Conservation (phyloP, 1,139 yeast species). For the Candida sanyaensis region DNA sequence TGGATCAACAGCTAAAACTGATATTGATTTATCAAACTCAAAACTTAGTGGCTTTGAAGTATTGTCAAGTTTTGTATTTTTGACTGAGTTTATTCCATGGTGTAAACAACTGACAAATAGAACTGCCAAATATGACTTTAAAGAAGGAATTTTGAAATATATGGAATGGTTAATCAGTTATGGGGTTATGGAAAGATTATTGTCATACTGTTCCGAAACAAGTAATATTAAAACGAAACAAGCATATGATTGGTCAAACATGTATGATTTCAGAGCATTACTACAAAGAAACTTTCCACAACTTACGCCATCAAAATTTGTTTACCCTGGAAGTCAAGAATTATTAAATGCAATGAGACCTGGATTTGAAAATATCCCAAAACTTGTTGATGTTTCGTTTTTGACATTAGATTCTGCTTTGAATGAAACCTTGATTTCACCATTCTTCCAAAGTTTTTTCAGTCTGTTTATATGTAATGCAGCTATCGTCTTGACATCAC, state of each 20-base stretch:
- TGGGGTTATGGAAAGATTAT: slow-evolving; percentile 81
- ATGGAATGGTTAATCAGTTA: slow-evolving; percentile 41
- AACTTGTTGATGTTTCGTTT: slow-evolving; percentile 23
- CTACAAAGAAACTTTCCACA: slow-evolving; percentile 68
- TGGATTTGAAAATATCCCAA: slow-evolving; percentile 24
- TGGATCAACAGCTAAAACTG: slow-evolving; percentile 20
- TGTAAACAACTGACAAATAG: slow-evolving; percentile 54
- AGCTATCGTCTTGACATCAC: slow-evolving; percentile 77
- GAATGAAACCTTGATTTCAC: slow-evolving; percentile 36
- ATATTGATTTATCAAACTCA: slow-evolving; percentile 52
- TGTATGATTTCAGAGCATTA: slow-evolving; percentile 66
- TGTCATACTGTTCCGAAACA: slow-evolving; percentile 72
- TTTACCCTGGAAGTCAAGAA: slow-evolving; percentile 29
- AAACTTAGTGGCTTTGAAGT: slow-evolving; percentile 53
- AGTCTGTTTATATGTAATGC: slow-evolving; percentile 66
- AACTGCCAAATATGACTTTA: slow-evolving; percentile 53
- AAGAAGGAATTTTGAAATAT: slow-evolving; percentile 43
- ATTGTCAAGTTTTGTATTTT: slow-evolving; percentile 54
- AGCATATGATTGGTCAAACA: slow-evolving; percentile 42
- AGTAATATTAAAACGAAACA: slow-evolving; percentile 35
- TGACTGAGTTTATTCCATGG: slow-evolving; percentile 70
- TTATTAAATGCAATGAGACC: slow-evolving; percentile 23
- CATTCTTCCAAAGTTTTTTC: slow-evolving; percentile 55
- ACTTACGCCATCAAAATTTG: slow-evolving; percentile 43
- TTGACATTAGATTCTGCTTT: slow-evolving; percentile 26